These are phyloP conservation scores for Phylloporus sp. DNA, from an alignment of 768 basidiomycete species.

Conservation along the genomic window DNA sequence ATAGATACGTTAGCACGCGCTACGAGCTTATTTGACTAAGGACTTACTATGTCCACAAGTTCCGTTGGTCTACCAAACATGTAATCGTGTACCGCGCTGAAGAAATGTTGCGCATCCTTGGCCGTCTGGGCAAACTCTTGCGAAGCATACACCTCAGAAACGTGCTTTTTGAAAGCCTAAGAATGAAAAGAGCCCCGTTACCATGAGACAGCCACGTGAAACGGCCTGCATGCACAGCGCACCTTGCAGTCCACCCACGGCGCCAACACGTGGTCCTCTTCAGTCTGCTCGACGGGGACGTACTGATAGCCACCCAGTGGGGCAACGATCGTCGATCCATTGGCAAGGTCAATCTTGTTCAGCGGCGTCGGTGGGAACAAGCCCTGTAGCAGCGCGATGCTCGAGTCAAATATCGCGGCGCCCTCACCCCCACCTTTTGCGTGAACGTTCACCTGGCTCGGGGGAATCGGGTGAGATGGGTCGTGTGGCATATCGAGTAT, in stretches of 20 bases:
- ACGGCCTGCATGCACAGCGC: slow-evolving; percentile 13
- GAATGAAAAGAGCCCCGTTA: background rate
- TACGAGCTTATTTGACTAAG: background rate
- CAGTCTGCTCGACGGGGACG: slow-evolving; percentile 61
- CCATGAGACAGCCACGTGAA: slow-evolving; percentile 37
- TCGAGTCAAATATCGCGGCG: slow-evolving; percentile 76
- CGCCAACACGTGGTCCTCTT: slow-evolving; percentile 73
- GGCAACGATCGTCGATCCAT: slow-evolving; percentile 65
- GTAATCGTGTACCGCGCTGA: slow-evolving; percentile 60
- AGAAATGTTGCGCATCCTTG: slow-evolving; percentile 58
- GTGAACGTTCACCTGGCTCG: slow-evolving; percentile 65
- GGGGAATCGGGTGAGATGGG: slow-evolving; percentile 52
- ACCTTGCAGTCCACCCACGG: slow-evolving; percentile 68
- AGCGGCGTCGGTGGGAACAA: slow-evolving; percentile 72
- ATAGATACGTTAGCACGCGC: slow-evolving; percentile 12
- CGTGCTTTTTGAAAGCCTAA: slow-evolving; percentile 65
- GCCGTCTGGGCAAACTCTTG: slow-evolving; percentile 57
- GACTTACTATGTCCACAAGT: slow-evolving; percentile 60
- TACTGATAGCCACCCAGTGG: slow-evolving; percentile 89
- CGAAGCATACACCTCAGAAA: slow-evolving; percentile 58
- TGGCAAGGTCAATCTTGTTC: slow-evolving; percentile 72
- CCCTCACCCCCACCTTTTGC: slow-evolving; percentile 83
- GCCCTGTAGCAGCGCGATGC: slow-evolving; percentile 78
- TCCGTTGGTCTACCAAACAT: slow-evolving; percentile 62
- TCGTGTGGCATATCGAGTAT: slow-evolving; percentile 67